Conservation (phyloP, 257 asterid species). For the Solanum habrochaites region DNA sequence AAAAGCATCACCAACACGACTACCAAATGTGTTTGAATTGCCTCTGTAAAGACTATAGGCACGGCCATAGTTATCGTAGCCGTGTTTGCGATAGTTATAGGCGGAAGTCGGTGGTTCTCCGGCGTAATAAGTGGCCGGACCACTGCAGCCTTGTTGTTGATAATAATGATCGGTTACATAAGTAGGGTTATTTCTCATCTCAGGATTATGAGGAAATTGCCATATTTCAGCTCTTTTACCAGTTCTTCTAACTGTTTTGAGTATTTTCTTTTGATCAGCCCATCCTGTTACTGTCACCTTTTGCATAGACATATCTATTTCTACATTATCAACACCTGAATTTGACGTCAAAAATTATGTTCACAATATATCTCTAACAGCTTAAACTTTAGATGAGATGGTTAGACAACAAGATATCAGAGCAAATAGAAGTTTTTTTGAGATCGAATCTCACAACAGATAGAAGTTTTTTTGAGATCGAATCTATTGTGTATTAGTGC, state of each 20-base stretch:
- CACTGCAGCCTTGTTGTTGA: conserved; percentile 20
- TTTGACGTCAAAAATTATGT: background rate
- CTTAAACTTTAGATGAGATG: no score
- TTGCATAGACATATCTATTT: conserved; percentile 65
- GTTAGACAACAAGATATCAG: no score
- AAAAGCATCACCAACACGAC: conserved; percentile 39
- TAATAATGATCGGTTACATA: conserved; percentile 16
- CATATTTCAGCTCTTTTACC: conserved; percentile 68
- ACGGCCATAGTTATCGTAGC: conserved; percentile 25
- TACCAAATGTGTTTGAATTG: conserved; percentile 38
- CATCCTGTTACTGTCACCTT: conserved; percentile 67
- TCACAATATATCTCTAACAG: no score
- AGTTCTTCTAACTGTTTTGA: conserved; percentile 45
- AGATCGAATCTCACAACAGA: background rate
- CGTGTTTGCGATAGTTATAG: conserved; percentile 77
- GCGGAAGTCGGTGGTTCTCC: conserved; percentile 36
- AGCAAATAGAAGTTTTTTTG: no score
- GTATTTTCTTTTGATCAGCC: conserved; percentile 59
- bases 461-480: no score
- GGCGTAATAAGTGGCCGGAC: conserved; percentile 23
- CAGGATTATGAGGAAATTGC: conserved; percentile 52
- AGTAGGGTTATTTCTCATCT: conserved; percentile 27
- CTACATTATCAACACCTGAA: conserved; percentile 59
- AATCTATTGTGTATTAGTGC: background rate
- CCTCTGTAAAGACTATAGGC: background rate